A percentile compares a stretch with the other conserved stretches of the same genome.
Conservation (phyloP, 1,284 basidiomycete genomes). For the Pseudozyma pruni region DNA sequence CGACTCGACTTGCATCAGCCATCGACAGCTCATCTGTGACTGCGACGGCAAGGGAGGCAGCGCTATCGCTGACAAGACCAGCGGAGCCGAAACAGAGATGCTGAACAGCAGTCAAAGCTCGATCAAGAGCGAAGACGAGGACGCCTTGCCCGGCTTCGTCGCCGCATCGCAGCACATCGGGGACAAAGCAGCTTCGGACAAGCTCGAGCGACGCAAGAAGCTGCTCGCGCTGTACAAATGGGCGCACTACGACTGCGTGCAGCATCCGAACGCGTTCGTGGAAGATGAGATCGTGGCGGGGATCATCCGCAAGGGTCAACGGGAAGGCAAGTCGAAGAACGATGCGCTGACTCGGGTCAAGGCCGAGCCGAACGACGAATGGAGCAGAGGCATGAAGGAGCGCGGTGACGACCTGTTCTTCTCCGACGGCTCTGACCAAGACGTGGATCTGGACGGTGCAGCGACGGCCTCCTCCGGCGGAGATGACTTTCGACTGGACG, state of each 20-base stretch:
- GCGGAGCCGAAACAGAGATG: not conserved
- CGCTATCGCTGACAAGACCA: not conserved
- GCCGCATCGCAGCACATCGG: constrained; percentile 53
- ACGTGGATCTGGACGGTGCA: constrained; percentile 2
- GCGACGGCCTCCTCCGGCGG: not conserved
- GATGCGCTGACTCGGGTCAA: constrained; percentile 3
- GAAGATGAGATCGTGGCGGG: constrained; percentile 34
- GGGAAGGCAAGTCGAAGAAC: not conserved
- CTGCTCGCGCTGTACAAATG: constrained; percentile 86
- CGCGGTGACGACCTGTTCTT: constrained; percentile 32
- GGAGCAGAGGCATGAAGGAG: constrained; percentile 32
- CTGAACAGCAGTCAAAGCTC: constrained; percentile 11
- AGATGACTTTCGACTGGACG: constrained; percentile 22
- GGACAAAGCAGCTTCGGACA: constrained; percentile 16
- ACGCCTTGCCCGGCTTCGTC: constrained; percentile 42
- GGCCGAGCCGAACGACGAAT: constrained; percentile 21
- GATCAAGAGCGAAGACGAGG: constrained; percentile 27
- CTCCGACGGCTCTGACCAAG: constrained; percentile 7
- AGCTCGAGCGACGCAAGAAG: constrained; percentile 76
- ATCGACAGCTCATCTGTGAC: constrained; percentile 72
- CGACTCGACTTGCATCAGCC: constrained; percentile 87
- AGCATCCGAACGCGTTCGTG: constrained; percentile 29
- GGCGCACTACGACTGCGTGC: constrained; percentile 78
- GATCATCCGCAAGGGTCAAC: constrained; percentile 12
- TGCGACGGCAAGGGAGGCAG: constrained; percentile 58